Conservation (phyloP, 352 stramenopile genomes). For the Phytopythium kandeliae region DNA sequence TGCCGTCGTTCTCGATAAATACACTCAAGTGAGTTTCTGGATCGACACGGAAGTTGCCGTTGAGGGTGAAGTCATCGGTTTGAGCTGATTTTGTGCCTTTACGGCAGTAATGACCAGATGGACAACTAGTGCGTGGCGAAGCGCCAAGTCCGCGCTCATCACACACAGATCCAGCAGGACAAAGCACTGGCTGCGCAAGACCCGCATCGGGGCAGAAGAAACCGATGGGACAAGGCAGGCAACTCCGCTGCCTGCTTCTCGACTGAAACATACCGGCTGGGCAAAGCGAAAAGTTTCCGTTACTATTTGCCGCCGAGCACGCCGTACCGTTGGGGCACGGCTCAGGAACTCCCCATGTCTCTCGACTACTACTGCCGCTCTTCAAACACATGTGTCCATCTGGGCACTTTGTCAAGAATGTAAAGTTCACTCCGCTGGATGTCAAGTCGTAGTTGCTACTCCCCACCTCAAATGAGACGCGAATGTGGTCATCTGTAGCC, state of each 20-base stretch:
- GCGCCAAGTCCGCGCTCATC: conserved; percentile 79
- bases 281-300: conserved; percentile 94
- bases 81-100: conserved; percentile 90
- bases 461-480: conserved; percentile 77
- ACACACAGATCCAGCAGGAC: conserved; percentile 91
- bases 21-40: conserved; percentile 57
- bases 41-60: conserved; percentile 48
- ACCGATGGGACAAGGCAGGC: conserved; percentile 91
- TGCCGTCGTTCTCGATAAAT: conserved; percentile 41
- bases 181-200: conserved; percentile 86
- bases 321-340: conserved; percentile 89
- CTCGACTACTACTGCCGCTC: conserved; percentile 3
- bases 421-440: conserved; percentile 53
- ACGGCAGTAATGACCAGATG: conserved; percentile 91
- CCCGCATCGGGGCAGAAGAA: conserved; percentile 93
- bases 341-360: not conserved
- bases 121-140: conserved; percentile 77
- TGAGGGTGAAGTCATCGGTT: conserved; percentile 53
- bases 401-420: conserved; percentile 67
- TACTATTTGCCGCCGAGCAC: conserved; percentile 21
- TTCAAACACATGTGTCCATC: not conserved
- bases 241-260: conserved; percentile 61
- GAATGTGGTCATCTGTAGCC: not conserved
- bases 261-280: conserved; percentile 92
- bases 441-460: conserved; percentile 87